Conservation (phyloP, 805 yeast species). For the Candida koratica region DNA sequence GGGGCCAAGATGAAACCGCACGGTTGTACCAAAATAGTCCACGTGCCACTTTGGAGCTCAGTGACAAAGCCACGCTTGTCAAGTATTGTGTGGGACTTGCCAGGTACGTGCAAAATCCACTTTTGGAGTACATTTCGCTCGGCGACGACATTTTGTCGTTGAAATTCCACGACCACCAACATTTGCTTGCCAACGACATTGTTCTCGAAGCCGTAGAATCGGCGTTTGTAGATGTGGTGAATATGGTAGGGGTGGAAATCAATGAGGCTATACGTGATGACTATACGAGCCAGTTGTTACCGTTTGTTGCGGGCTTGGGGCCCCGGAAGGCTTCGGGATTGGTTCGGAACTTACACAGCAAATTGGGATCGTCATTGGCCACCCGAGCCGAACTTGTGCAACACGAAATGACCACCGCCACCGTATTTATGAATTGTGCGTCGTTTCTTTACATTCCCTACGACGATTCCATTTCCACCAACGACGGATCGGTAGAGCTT, state of each 20-base stretch:
- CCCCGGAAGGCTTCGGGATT: slow-evolving; percentile 91
- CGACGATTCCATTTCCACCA: slow-evolving; percentile 48
- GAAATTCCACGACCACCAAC: slow-evolving; percentile 69
- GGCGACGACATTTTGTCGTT: slow-evolving; percentile 70
- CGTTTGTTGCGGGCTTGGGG: slow-evolving; percentile 86
- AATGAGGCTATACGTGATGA: slow-evolving; percentile 81
- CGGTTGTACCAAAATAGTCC: slow-evolving; percentile 77
- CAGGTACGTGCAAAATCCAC: slow-evolving; percentile 89
- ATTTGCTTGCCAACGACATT: slow-evolving; percentile 58
- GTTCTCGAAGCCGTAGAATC: slow-evolving; percentile 67
- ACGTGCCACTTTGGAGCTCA: slow-evolving; percentile 71
- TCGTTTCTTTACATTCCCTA: slow-evolving; percentile 79
- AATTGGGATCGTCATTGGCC: slow-evolving; percentile 55
- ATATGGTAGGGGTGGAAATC: slow-evolving; percentile 89
- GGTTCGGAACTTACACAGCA: slow-evolving; percentile 69
- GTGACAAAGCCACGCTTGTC: slow-evolving; percentile 76
- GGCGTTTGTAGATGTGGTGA: slow-evolving; percentile 83
- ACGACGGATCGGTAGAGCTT: slow-evolving; percentile 67
- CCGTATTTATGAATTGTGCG: slow-evolving; percentile 86
- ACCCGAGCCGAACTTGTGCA: slow-evolving; percentile 81
- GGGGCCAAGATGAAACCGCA: slow-evolving; percentile 93
- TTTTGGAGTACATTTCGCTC: slow-evolving; percentile 80
- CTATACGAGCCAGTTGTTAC: slow-evolving; percentile 66
- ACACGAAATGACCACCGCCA: slow-evolving; percentile 71
- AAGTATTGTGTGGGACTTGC: slow-evolving; percentile 87